Conservation (phyloP, 495 filamentous ascomycete species). For the Cudoniella acicularis region DNA sequence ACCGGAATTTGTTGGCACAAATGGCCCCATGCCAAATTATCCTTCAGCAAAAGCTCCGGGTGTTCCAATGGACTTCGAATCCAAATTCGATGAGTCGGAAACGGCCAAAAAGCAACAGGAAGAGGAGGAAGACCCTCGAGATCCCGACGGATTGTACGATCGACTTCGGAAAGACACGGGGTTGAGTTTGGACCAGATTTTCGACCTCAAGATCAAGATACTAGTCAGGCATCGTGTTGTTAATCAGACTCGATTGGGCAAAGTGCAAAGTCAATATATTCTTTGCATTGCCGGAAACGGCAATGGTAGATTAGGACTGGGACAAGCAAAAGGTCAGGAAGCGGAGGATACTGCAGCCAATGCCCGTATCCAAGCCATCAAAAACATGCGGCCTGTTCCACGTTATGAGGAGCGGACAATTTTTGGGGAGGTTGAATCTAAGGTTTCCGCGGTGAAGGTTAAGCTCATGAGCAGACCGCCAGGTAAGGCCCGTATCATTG, state of each 20-base stretch:
- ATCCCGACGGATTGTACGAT: constrained; percentile 45
- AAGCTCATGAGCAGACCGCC: constrained; percentile 78
- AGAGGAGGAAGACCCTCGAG: constrained; percentile 39
- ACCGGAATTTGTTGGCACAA: constrained; percentile 12
- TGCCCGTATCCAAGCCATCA: constrained; percentile 70
- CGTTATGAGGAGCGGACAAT: constrained; percentile 91
- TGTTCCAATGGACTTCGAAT: constrained; percentile 7
- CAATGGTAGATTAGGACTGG: constrained; percentile 81
- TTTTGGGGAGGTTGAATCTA: constrained; percentile 77
- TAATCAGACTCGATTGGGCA: constrained; percentile 96
- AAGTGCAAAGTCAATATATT: constrained; percentile 67
- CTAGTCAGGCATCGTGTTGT: constrained; percentile 69
- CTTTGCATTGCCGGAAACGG: constrained; percentile 79
- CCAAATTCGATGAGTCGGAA: neutral
- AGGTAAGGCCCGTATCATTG: constrained; percentile 53
- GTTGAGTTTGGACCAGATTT: constrained; percentile 54
- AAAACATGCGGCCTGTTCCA: constrained; percentile 81
- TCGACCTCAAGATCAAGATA: constrained; percentile 52
- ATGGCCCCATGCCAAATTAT: constrained; percentile 17
- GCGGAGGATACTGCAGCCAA: constrained; percentile 55
- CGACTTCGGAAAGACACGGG: constrained; percentile 65
- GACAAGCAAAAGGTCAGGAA: constrained; percentile 84
- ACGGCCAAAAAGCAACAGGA: constrained; percentile 35
- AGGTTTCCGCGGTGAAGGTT: constrained; percentile 79
- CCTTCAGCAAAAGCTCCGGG: constrained; percentile 9